Conservation (phyloP, 441 rosid species). For the Adansonia madagascariensis region DNA sequence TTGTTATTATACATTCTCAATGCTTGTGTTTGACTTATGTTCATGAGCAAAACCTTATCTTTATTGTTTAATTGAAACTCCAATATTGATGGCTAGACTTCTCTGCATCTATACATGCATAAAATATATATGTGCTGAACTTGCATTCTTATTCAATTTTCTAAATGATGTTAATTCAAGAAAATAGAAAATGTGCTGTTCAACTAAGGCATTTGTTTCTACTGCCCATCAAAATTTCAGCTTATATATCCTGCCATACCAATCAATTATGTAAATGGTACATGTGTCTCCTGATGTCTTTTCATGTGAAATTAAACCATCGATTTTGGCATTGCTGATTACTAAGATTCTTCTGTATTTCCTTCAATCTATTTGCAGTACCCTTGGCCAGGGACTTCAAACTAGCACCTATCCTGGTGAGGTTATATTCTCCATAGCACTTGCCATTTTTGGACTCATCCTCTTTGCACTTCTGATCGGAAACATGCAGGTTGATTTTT, state of each 20-base stretch:
- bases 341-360: slow-evolving; percentile 19
- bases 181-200: slow-evolving; percentile 16
- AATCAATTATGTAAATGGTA: background rate
- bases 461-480: slow-evolving; percentile 98
- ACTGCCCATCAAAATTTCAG: slow-evolving; percentile 18
- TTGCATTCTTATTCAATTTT: background rate
- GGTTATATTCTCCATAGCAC: slow-evolving; percentile 81
- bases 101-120: background rate
- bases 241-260: background rate
- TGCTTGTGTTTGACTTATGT: background rate
- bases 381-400: slow-evolving; percentile 97
- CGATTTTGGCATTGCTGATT: slow-evolving; percentile 24
- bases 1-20: background rate
- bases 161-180: background rate
- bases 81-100: background rate
- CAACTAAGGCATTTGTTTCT: background rate
- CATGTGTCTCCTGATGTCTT: background rate
- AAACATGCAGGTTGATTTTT: slow-evolving; percentile 83
- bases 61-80: background rate
- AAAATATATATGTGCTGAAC: background rate
- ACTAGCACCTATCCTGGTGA: slow-evolving; percentile 93
- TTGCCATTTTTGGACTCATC: slow-evolving; percentile 89
- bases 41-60: background rate
- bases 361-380: slow-evolving; percentile 50
- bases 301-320: background rate